phyloP scores from a whole-genome alignment of 225 moss, liverwort and hornwort genomes.

The Anthoceros angustus region DNA sequence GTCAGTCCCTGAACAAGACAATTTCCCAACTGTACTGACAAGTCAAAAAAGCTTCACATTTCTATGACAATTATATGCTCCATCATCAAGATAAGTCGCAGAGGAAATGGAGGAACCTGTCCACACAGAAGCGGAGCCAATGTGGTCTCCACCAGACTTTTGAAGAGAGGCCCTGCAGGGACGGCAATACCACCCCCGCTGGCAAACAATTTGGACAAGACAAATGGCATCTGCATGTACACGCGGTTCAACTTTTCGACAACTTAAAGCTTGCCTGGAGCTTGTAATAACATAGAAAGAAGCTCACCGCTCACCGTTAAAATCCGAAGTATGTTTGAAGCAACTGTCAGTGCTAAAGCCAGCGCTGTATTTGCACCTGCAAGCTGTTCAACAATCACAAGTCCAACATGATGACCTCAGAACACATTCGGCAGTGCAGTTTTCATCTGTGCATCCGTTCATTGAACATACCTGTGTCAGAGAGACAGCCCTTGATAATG shows the following conservation, averaged over 20 bases:
- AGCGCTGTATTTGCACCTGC: conserved; percentile 68
- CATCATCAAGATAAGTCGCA: background rate
- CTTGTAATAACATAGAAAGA: background rate
- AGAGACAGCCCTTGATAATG: conserved; percentile 71
- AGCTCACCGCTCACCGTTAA: conserved; percentile 64
- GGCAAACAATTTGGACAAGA: conserved; percentile 57
- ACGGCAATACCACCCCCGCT: conserved; percentile 46
- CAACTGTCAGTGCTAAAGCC: conserved; percentile 62
- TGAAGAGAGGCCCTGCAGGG: conserved; percentile 59
- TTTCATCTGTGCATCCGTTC: background rate
- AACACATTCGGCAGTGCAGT: conserved; percentile 6
- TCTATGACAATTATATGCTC: background rate
- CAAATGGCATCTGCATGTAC: conserved; percentile 63
- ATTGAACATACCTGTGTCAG: conserved; percentile 37
- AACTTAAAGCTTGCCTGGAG: background rate
- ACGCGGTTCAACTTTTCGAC: background rate
- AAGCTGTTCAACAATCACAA: conserved; percentile 31
- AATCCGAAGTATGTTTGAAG: conserved; percentile 68
- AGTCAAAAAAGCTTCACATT: background rate
- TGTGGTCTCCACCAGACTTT: conserved; percentile 49
- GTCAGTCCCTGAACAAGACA: no score
- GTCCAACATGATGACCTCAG: conserved; percentile 1
- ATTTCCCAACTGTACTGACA: background rate
- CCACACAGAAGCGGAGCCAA: conserved; percentile 70
- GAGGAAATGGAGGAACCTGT: conserved; percentile 31